These are phyloP conservation scores for Artomyces pyxidatus DNA, from an alignment of 768 basidiomycete genomes.

Conservation along the genomic window DNA sequence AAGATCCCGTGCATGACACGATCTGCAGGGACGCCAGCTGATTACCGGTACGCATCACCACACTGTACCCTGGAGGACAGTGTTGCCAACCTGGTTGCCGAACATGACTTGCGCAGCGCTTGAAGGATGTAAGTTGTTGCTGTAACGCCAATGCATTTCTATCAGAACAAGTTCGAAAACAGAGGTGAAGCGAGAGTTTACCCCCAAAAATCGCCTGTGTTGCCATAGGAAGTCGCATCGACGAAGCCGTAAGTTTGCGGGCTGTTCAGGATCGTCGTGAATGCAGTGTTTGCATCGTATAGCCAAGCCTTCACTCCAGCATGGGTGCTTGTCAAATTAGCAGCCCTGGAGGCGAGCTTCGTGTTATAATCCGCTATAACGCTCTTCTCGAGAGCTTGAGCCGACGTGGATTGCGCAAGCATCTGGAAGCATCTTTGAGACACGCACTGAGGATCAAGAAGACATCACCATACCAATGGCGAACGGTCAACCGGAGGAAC, in stretches of 20 bases:
- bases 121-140: constrained; percentile 48
- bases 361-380: constrained; percentile 47
- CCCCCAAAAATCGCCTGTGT: constrained; percentile 46
- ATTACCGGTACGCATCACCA: no score
- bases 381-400: constrained; percentile 33
- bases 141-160: constrained; percentile 15
- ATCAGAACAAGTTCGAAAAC: background rate
- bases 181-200: constrained; percentile 19
- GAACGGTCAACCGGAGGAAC: constrained; percentile 53
- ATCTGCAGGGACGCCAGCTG: no score
- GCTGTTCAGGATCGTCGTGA: constrained; percentile 39
- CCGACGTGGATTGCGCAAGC: constrained; percentile 33
- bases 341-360: constrained; percentile 35
- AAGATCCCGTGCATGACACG: no score
- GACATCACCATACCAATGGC: constrained; percentile 44
- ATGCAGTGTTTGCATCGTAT: constrained; percentile 43
- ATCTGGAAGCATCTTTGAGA: constrained; percentile 30
- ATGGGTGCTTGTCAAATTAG: constrained; percentile 35
- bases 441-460: constrained; percentile 31
- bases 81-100: constrained; percentile 15
- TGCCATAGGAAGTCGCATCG: constrained; percentile 42
- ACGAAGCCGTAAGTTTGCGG: constrained; percentile 46
- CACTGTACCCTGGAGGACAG: constrained; percentile 17
- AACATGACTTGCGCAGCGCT: constrained; percentile 23
- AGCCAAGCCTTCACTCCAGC: constrained; percentile 39